Evolutionary conservation across 1,139 yeast species (phyloP).

Genomic region (Williopsis jadinii): DNA sequence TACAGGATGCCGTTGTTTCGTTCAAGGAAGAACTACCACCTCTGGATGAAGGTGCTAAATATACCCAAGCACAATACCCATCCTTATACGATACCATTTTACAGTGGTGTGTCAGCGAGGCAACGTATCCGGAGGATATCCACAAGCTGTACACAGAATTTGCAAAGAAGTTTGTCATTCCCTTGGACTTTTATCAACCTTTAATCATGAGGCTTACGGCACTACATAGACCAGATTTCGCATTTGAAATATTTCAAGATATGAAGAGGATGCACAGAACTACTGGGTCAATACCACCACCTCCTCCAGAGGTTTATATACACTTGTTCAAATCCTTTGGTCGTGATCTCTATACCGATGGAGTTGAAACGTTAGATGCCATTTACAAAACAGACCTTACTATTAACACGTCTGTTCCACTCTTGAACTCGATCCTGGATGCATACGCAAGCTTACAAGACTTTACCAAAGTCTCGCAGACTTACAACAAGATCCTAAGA

Average conservation of each 20-base stretch:
- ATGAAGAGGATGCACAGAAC: constrained; percentile 50
- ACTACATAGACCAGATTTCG: constrained; percentile 53
- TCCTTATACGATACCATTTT: constrained; percentile 37
- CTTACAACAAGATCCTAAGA: constrained; percentile 53
- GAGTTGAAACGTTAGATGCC: constrained; percentile 61
- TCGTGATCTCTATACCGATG: constrained; percentile 50
- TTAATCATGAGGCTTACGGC: constrained; percentile 48
- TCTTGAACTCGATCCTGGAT: constrained; percentile 58
- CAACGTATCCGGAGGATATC: constrained; percentile 43
- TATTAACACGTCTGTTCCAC: constrained; percentile 48
- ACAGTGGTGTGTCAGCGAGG: constrained; percentile 35
- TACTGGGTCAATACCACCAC: constrained; percentile 54
- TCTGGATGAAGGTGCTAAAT: constrained; percentile 29
- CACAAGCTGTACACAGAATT: constrained; percentile 62
- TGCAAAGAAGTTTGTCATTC: constrained; percentile 51
- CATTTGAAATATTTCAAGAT: constrained; percentile 58
- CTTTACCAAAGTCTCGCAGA: constrained; percentile 49
- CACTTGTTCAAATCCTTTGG: constrained; percentile 61
- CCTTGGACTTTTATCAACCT: constrained; percentile 54
- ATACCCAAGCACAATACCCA: constrained; percentile 23
- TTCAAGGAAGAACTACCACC: constrained; percentile 53
- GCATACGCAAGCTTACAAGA: constrained; percentile 64
- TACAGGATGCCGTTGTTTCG: constrained; percentile 54
- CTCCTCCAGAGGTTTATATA: constrained; percentile 54
- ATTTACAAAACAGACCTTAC: constrained; percentile 59